Percentiles rank a stretch among this genome's conserved stretches.
These are phyloP conservation scores for Cyclotella sp. DNA, from an alignment of 108 stramenopile genomes.

Conservation along the genomic window DNA sequence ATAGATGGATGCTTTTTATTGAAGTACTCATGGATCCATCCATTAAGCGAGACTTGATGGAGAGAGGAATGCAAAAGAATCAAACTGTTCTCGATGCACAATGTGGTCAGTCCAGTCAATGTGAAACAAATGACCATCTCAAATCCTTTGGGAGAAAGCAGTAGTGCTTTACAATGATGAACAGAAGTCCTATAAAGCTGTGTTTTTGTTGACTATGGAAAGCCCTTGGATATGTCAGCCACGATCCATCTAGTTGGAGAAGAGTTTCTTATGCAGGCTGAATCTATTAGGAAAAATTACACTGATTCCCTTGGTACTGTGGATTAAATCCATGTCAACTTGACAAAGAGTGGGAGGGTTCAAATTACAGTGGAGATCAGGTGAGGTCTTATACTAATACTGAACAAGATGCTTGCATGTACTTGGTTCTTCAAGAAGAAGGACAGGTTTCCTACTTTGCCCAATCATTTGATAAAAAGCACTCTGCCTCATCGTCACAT, in stretches of 20 bases:
- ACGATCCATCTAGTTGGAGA: not conserved
- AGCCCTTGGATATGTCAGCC: not conserved
- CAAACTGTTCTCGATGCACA: not conserved
- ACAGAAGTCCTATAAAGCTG: not conserved
- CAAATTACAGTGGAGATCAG: no score
- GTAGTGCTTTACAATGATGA: not conserved
- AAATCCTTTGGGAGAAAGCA: not conserved
- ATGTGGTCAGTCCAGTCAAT: no score
- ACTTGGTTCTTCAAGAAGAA: not conserved
- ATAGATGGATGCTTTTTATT: slow-evolving; percentile 2
- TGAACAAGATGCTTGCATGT: slow-evolving; percentile 2
- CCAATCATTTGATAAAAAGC: no score
- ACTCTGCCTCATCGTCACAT: not conserved
- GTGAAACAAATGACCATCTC: slow-evolving; percentile 1
- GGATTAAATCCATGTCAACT: not conserved
- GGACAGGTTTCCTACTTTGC: not conserved
- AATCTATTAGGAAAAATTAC: not conserved
- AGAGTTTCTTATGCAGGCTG: slow-evolving; percentile 2
- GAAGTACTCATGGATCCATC: not conserved
- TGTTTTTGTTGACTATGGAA: not conserved
- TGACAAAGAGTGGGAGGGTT: not conserved
- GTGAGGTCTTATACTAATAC: no score
- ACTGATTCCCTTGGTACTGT: not conserved
- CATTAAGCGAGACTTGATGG: not conserved
- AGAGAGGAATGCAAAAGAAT: slow-evolving; percentile 3